A percentile compares a stretch with the other conserved stretches of the same genome.
phyloP scores from a whole-genome alignment of 306 rosid species.

The Lathyrus aphaca region DNA sequence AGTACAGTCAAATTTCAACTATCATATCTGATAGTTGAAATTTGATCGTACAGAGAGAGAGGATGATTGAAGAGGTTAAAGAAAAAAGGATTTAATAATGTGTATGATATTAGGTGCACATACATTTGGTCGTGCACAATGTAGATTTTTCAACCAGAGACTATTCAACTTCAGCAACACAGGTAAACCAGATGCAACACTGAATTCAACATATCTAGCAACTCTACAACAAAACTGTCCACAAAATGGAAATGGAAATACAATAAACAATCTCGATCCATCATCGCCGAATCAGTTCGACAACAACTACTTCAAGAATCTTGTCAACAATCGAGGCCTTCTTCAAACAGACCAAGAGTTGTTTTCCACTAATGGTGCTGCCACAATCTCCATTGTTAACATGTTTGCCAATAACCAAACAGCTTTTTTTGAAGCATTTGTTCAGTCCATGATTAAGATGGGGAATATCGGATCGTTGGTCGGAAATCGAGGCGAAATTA shows the following conservation, averaged over 20 bases:
- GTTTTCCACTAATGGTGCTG: conserved; percentile 51
- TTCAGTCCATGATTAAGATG: conserved; percentile 75
- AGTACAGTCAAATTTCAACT: background rate
- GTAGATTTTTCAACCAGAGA: conserved; percentile 53
- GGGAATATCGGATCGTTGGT: conserved; percentile 66
- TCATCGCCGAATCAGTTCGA: conserved; percentile 59
- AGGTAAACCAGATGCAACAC: conserved; percentile 60
- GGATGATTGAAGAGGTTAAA: background rate
- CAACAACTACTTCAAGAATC: conserved; percentile 61
- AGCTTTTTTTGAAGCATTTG: conserved; percentile 69
- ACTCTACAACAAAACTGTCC: conserved; percentile 66
- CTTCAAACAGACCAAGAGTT: conserved; percentile 66
- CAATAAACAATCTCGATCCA: conserved; percentile 57
- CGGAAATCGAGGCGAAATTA: conserved; percentile 64
- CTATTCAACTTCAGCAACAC: conserved; percentile 60
- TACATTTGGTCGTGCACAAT: conserved; percentile 75
- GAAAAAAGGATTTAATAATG: background rate
- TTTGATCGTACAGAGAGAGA: background rate
- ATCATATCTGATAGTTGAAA: background rate
- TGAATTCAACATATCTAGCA: conserved; percentile 50
- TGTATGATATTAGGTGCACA: conserved; percentile 60
- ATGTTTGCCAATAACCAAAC: conserved; percentile 55
- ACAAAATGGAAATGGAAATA: conserved; percentile 52
- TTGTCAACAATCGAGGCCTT: conserved; percentile 55
- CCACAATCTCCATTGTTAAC: conserved; percentile 55